Conservation (phyloP, 352 stramenopile genomes). For the Globisporangium megalacanthum region DNA sequence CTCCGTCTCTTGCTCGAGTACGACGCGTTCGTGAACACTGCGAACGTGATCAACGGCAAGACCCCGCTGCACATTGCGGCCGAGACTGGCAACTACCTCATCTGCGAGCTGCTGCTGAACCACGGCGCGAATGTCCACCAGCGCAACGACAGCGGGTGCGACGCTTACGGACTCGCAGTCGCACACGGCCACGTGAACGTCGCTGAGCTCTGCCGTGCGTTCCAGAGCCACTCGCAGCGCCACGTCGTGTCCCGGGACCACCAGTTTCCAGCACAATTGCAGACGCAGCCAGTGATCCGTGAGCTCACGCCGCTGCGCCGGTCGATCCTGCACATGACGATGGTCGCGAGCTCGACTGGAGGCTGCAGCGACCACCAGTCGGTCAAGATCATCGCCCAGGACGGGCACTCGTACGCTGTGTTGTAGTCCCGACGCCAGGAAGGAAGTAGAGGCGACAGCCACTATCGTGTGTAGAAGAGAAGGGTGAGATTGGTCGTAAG, state of each 20-base stretch:
- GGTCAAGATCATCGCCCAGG: slow-evolving; percentile 13
- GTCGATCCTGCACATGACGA: slow-evolving; percentile 9
- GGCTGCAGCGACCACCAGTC: slow-evolving; percentile 8
- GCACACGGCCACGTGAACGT: slow-evolving; percentile 12
- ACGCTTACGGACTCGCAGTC: slow-evolving; percentile 11
- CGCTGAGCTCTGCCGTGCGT: slow-evolving; percentile 14
- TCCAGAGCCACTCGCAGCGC: slow-evolving; percentile 11
- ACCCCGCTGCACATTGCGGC: slow-evolving; percentile 56
- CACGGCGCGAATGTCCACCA: slow-evolving; percentile 16
- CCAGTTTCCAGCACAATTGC: slow-evolving; percentile 1
- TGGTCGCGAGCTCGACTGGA: slow-evolving; percentile 15
- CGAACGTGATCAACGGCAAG: slow-evolving; percentile 41
- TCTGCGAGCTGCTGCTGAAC: slow-evolving; percentile 41
- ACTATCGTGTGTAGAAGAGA: too few species aligned
- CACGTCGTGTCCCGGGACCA: slow-evolving; percentile 6
- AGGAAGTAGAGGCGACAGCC: background rate
- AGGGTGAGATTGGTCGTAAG: too few species aligned
- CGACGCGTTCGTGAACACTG: slow-evolving; percentile 43
- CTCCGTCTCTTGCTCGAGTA: slow-evolving; percentile 38
- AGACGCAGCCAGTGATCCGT: slow-evolving; percentile 3
- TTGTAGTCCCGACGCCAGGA: slow-evolving; percentile 1
- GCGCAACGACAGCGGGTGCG: slow-evolving; percentile 8
- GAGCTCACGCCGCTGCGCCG: slow-evolving; percentile 7
- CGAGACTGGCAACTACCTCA: slow-evolving; percentile 36
- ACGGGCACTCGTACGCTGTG: slow-evolving; percentile 14